A percentile compares a stretch with the other conserved stretches of the same genome.
phyloP scores from a whole-genome alignment of 305 asterid genomes.

The Solanum hybrid region DNA sequence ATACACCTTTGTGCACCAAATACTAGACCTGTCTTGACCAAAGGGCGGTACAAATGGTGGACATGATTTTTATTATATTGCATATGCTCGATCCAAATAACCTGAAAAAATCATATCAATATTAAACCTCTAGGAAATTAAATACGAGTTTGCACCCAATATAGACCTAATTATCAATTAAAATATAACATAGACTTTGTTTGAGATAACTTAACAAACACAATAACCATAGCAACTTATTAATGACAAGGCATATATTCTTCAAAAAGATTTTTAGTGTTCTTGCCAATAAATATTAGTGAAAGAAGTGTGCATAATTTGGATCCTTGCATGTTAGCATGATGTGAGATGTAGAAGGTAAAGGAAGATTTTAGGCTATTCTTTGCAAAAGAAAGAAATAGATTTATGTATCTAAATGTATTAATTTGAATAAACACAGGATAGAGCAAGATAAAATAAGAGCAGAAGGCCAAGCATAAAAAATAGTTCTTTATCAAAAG shows the following conservation, averaged over 20 bases:
- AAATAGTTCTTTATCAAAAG: background rate
- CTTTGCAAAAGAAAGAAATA: background rate
- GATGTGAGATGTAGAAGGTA: background rate
- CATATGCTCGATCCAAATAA: background rate
- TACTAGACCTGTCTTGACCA: background rate
- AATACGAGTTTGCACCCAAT: background rate
- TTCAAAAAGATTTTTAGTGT: background rate
- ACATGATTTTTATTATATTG: background rate
- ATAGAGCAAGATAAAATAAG: background rate
- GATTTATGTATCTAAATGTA: background rate
- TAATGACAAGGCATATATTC: background rate
- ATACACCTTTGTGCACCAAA: constrained; percentile 25
- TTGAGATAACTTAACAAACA: background rate
- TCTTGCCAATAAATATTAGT: background rate
- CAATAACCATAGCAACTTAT: background rate
- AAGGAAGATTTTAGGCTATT: background rate
- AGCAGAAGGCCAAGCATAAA: background rate
- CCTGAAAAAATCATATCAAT: background rate
- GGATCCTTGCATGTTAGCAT: background rate
- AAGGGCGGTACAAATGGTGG: background rate
- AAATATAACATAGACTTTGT: background rate
- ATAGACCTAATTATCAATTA: background rate
- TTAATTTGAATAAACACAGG: background rate
- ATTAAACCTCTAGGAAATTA: background rate
- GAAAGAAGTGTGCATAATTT: background rate